Evolutionary conservation across 179 eudicot species (phyloP).

Genomic region (Spergularia azorica): DNA sequence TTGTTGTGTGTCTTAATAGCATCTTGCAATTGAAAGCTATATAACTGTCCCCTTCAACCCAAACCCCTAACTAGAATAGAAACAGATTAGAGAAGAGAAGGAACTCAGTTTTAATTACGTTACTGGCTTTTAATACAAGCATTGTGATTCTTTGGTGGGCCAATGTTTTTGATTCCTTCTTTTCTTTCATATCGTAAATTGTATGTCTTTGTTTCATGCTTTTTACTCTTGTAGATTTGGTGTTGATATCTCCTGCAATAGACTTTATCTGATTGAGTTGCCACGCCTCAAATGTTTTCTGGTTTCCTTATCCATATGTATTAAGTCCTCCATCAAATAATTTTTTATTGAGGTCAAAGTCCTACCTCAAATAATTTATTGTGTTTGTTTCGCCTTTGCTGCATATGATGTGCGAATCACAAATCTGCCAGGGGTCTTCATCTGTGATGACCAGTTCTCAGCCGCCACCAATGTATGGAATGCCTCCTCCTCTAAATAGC

Average conservation of each 20-base stretch:
- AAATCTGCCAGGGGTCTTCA: slow-evolving; percentile 52
- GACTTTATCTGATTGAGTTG: neutral
- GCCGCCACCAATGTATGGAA: slow-evolving; percentile 71
- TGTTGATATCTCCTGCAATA: neutral
- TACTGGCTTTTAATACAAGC: neutral
- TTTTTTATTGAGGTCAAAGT: too few relatives aligned
- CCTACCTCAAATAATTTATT: too few relatives aligned
- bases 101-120: neutral
- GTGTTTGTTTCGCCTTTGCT: too few relatives aligned
- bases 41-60: neutral
- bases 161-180: too few relatives aligned
- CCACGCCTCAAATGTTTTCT: neutral
- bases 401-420: slow-evolving; percentile 22
- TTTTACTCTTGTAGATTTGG: neutral
- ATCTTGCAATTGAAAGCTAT: neutral
- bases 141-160: neutral
- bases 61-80: neutral
- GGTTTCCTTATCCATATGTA: neutral
- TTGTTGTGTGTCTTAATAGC: too few relatives aligned
- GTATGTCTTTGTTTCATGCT: neutral
- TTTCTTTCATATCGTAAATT: neutral
- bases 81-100: neutral
- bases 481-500: slow-evolving; percentile 65
- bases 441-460: slow-evolving; percentile 51
- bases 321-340: neutral